Evolutionary conservation across 306 rosid species (phyloP).

Genomic region (Trifolium dubium): DNA sequence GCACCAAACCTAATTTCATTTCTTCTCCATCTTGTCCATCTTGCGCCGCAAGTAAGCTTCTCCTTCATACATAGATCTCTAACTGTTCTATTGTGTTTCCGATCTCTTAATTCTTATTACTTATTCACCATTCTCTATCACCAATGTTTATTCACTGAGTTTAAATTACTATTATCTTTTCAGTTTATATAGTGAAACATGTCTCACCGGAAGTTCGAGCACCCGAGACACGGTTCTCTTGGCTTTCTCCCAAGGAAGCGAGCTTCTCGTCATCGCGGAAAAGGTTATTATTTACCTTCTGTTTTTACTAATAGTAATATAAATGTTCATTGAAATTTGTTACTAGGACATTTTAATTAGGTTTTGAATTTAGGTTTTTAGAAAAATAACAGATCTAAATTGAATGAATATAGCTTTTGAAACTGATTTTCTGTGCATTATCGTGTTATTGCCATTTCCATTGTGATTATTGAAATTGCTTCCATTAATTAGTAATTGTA

Average conservation of each 20-base stretch:
- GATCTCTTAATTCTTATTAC: no score
- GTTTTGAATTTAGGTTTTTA: neutral
- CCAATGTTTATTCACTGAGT: no score
- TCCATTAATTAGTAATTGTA: conserved; percentile 43
- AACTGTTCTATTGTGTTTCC: no score
- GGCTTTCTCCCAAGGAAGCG: conserved; percentile 89
- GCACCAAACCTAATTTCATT: neutral
- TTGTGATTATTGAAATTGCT: conserved; percentile 46
- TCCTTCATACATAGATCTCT: no score
- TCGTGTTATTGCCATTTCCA: conserved; percentile 34
- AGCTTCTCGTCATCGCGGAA: conserved; percentile 83
- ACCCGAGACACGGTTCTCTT: conserved; percentile 90
- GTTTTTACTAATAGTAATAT: neutral
- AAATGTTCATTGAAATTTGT: neutral
- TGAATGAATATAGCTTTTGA: neutral
- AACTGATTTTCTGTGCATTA: neutral
- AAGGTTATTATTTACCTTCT: conserved; percentile 48
- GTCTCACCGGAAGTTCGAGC: conserved; percentile 92
- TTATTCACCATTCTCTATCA: no score
- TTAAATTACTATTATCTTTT: no score
- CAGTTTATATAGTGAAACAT: conserved; percentile 40
- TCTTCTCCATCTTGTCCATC: neutral
- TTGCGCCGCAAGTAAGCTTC: neutral
- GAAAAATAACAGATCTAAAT: neutral
- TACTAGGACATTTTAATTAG: neutral